These are phyloP conservation scores for Pseudogymnoascus sp. DNA, from an alignment of 2,329 filamentous ascomycete genomes.

Conservation along the genomic window DNA sequence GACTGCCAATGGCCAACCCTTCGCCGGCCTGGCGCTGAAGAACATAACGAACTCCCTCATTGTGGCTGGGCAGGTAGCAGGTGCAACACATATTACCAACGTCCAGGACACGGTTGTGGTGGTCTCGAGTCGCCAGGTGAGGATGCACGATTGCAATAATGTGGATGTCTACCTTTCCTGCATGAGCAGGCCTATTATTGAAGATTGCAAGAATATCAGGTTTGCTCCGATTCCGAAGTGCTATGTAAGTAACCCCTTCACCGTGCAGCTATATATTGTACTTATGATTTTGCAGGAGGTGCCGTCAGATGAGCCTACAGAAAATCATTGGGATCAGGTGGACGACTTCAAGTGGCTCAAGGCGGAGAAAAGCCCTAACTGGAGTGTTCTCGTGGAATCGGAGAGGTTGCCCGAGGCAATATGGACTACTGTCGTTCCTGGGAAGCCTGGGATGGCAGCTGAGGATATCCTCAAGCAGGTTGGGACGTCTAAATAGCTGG, in stretches of 20 bases:
- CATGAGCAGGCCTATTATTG: slow-evolving; percentile 83
- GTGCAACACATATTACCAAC: slow-evolving; percentile 76
- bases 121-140: slow-evolving; percentile 76
- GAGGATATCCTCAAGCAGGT: slow-evolving; percentile 57
- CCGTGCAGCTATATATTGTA: background rate
- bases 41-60: slow-evolving; percentile 65
- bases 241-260: slow-evolving; percentile 52
- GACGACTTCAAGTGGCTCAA: slow-evolving; percentile 99
- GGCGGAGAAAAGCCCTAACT: slow-evolving; percentile 79
- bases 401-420: slow-evolving; percentile 54
- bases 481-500: slow-evolving; percentile 30
- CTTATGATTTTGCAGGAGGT: slow-evolving; percentile 20
- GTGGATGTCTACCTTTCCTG: slow-evolving; percentile 81
- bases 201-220: slow-evolving; percentile 71
- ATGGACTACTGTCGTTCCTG: slow-evolving; percentile 64
- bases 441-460: slow-evolving; percentile 53
- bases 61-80: slow-evolving; percentile 69
- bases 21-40: slow-evolving; percentile 65
- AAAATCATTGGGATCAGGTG: slow-evolving; percentile 80
- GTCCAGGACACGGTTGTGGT: slow-evolving; percentile 69
- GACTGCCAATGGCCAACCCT: slow-evolving; percentile 53
- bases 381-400: slow-evolving; percentile 60
- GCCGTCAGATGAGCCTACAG: slow-evolving; percentile 23
- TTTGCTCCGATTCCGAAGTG: slow-evolving; percentile 68
- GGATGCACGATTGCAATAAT: slow-evolving; percentile 80